Evolutionary conservation across 2,329 filamentous ascomycete genomes (phyloP).

Genomic region (Claviceps arundinis): DNA sequence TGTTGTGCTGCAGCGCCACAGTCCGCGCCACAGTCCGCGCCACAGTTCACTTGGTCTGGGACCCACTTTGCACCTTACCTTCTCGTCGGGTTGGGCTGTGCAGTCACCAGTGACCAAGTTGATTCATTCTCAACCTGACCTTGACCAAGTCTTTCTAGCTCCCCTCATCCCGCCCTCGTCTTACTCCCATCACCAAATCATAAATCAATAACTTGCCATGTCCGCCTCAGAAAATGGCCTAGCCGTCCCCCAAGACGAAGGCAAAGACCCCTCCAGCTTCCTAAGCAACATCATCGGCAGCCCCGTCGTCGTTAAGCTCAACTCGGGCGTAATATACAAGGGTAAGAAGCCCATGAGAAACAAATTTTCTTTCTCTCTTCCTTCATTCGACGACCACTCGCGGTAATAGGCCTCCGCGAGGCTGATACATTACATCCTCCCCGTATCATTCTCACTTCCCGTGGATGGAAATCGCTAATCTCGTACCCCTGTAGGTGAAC

Average conservation of each 20-base stretch:
- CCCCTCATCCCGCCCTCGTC: not conserved
- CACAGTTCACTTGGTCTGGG: too few species aligned
- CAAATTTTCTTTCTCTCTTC: too few species aligned
- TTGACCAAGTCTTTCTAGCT: not conserved
- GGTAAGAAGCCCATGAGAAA: conserved; percentile 35
- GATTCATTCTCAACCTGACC: too few species aligned
- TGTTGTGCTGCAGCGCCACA: too few species aligned
- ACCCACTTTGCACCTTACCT: too few species aligned
- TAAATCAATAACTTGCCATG: conserved; percentile 1
- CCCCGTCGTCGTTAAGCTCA: conserved; percentile 90
- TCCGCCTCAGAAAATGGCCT: conserved; percentile 52
- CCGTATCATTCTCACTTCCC: too few species aligned
- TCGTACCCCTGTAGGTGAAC: conserved; percentile 49
- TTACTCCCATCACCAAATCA: not conserved
- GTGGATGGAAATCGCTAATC: not conserved
- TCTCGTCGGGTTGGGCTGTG: too few species aligned
- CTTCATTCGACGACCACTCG: not conserved
- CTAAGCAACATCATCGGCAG: conserved; percentile 89
- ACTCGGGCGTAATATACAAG: conserved; percentile 97
- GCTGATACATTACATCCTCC: not conserved
- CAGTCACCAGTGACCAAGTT: too few species aligned
- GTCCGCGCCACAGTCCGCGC: too few species aligned
- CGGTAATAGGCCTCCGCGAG: not conserved
- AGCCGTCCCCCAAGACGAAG: conserved; percentile 47
- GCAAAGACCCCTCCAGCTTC: conserved; percentile 88